Percentiles rank a stretch among this genome's conserved stretches.
These are phyloP conservation scores for Akanthomyces muscarius DNA, from an alignment of 2,329 filamentous ascomycete species.

Conservation along the genomic window DNA sequence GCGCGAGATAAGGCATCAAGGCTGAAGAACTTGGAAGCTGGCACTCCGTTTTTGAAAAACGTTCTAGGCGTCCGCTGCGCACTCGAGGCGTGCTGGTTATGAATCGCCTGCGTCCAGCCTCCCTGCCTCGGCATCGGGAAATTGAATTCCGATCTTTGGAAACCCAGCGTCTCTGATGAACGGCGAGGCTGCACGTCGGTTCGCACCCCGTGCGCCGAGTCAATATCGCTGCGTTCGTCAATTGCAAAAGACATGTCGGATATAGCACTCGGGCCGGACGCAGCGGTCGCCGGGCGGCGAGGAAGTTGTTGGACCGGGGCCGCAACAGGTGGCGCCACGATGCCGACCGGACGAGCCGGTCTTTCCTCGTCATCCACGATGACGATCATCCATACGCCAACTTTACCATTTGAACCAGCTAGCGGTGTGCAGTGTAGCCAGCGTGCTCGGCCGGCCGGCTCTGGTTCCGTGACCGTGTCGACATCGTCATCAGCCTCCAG, in stretches of 20 bases:
- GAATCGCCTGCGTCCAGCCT: slow-evolving; percentile 18
- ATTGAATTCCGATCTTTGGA: neutral
- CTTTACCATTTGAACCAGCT: slow-evolving; percentile 58
- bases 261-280: neutral
- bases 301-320: neutral
- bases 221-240: neutral
- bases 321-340: slow-evolving; percentile 2
- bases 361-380: slow-evolving; percentile 60
- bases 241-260: slow-evolving; percentile 2
- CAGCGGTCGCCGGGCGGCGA: neutral
- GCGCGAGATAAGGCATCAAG: slow-evolving; percentile 18
- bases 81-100: slow-evolving; percentile 18
- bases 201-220: neutral
- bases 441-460: slow-evolving; percentile 53
- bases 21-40: slow-evolving; percentile 19
- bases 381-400: slow-evolving; percentile 76
- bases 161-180: slow-evolving; percentile 22
- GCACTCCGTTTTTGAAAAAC: slow-evolving; percentile 4
- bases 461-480: slow-evolving; percentile 16
- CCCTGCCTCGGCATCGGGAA: neutral
- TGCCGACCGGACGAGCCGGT: neutral
- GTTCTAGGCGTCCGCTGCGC: slow-evolving; percentile 5
- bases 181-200: slow-evolving; percentile 15
- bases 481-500: slow-evolving; percentile 17
- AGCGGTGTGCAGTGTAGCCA: slow-evolving; percentile 77